Evolutionary conservation across 371 early-diverging fungal species (phyloP), one percentile per base, ranked within the genome.

Genomic region (Hamiltosporidium magnivora): DNA sequence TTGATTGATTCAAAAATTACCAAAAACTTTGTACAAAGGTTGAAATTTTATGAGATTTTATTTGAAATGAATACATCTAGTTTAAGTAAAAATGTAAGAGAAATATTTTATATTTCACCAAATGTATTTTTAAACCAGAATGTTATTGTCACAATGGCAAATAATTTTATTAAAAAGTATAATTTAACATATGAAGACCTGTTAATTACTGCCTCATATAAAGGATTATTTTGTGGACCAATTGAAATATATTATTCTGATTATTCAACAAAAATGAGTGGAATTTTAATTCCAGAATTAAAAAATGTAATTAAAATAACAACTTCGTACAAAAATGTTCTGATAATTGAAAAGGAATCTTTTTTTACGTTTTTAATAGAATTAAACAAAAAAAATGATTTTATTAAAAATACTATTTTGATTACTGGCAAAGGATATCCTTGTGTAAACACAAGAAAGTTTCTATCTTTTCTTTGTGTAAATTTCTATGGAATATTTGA

Each of bases 401-500:
- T 63, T 39, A 11, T 44, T 44, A 44, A 63, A n/a, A 53, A 61
- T 36, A 37, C 64, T 44, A 3, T 79, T 11, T 46, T 76, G 36
- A 73, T 81, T 2, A 77, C 74, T 14, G 79, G 79, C 8, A 81
- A 78, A 58, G 81, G 81, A 43, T 81, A 77, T 74, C 81, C 81
- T 2, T 70, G 73, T 56, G 54, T 14, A 3, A 81, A 81, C 67
- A 81, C 81, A 1, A 25, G 77, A 36, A 2, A 40, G 8, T 70
- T 81, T 14, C 66, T 81, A 41, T 41, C 54, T 3, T 69, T 43
- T 25, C 36, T 78, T 39, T 14, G 37, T 3, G 25, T 67, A 3
- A 44, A 58, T 11, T 70, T 75, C 12, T 63, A 59, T 42, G 77
- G 79, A 1, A 44, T 81, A 0, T 77, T 75, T 68, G 81, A 81